These are phyloP conservation scores for Cryptosporidium meleagridis DNA, from an alignment of 169 alveolate species.

Conservation along the genomic window DNA sequence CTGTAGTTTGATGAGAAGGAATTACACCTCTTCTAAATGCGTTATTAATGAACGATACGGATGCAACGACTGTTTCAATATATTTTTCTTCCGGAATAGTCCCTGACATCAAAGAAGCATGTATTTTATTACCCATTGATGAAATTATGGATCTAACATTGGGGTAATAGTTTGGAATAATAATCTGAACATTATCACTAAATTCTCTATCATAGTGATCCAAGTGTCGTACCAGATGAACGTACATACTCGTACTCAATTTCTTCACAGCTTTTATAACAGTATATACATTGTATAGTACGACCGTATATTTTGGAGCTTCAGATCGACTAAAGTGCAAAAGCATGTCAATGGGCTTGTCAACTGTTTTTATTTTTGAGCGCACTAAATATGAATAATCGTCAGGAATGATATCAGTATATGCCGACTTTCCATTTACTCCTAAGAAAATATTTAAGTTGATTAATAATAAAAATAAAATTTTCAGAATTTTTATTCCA, in stretches of 20 bases:
- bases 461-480: neutral
- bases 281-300: slow-evolving; percentile 16
- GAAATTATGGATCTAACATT: slow-evolving; percentile 12
- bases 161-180: slow-evolving; percentile 36
- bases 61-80: slow-evolving; percentile 1
- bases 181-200: slow-evolving; percentile 61
- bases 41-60: slow-evolving; percentile 30
- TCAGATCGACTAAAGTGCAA: slow-evolving; percentile 40
- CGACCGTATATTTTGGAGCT: slow-evolving; percentile 52
- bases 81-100: slow-evolving; percentile 37
- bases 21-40: slow-evolving; percentile 42
- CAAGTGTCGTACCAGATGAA: slow-evolving; percentile 49
- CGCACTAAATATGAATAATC: slow-evolving; percentile 21
- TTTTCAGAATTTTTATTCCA: neutral
- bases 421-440: neutral
- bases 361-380: neutral
- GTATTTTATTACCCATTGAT: neutral
- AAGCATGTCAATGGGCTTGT: slow-evolving; percentile 15
- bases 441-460: neutral
- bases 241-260: slow-evolving; percentile 35
- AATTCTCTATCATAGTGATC: slow-evolving; percentile 60
- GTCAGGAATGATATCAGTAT: slow-evolving; percentile 10
- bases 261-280: neutral
- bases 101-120: slow-evolving; percentile 15
- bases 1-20: slow-evolving; percentile 29